Conservation (phyloP, 306 rosid species). For the Pterocarpus macrocarpus region DNA sequence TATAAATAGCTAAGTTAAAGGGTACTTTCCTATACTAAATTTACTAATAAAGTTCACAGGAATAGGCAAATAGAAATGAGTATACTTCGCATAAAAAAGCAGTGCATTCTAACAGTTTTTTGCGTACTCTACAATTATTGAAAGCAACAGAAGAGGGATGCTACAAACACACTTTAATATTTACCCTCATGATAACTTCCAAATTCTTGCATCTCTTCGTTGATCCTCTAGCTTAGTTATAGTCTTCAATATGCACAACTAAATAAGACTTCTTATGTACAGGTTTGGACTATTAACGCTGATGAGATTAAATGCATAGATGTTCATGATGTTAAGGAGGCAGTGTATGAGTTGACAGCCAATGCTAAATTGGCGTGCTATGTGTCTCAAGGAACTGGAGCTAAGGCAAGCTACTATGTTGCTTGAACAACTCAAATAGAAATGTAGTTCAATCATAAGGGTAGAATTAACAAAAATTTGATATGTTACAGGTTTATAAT, state of each 20-base stretch:
- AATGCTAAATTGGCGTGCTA: constrained; percentile 75
- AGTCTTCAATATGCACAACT: constrained; percentile 14
- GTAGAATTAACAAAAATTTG: constrained; percentile 27
- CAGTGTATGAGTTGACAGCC: constrained; percentile 73
- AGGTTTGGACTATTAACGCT: constrained; percentile 79
- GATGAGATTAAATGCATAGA: constrained; percentile 77
- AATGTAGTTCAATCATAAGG: constrained; percentile 34
- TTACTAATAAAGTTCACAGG: not conserved
- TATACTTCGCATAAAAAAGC: not conserved
- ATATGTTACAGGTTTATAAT: constrained; percentile 64
- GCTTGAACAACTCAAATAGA: constrained; percentile 12
- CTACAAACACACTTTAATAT: not conserved
- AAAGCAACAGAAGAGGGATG: constrained; percentile 14
- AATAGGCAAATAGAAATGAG: constrained; percentile 26
- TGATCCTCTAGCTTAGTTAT: constrained; percentile 21
- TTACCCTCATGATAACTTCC: constrained; percentile 7
- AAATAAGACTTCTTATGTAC: constrained; percentile 31
- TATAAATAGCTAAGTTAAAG: constrained; percentile 25
- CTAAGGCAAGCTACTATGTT: constrained; percentile 65
- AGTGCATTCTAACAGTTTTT: constrained; percentile 23
- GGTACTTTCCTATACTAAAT: not conserved
- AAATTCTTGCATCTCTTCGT: constrained; percentile 21
- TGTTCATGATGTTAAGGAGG: constrained; percentile 83
- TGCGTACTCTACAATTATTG: constrained; percentile 14
- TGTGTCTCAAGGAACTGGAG: constrained; percentile 84